Evolutionary conservation across 2,329 filamentous ascomycete species (phyloP).

Genomic region (Aspergillus neotritici): DNA sequence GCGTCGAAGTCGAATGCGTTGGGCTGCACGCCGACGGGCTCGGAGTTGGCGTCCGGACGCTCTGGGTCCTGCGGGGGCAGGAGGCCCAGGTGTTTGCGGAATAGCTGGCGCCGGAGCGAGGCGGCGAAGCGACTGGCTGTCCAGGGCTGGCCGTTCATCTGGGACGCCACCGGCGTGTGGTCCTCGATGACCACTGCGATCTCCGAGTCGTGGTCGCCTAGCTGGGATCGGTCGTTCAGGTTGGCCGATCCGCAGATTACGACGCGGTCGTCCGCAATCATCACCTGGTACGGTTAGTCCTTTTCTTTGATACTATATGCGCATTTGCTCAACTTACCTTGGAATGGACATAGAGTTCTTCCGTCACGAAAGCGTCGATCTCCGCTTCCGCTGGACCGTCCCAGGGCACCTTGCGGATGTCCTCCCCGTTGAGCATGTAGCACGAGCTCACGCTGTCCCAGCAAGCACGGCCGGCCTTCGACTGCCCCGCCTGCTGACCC

Average conservation of each 20-base stretch:
- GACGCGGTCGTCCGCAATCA: conserved; percentile 80
- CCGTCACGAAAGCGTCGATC: conserved; percentile 58
- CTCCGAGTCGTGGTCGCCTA: conserved; percentile 86
- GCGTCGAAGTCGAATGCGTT: conserved; percentile 52
- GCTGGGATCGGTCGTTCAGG: conserved; percentile 82
- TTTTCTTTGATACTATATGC: too few relatives aligned
- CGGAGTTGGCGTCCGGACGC: conserved; percentile 51
- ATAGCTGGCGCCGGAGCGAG: conserved; percentile 73
- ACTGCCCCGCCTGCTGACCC: conserved; percentile 50
- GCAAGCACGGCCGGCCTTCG: conserved; percentile 45
- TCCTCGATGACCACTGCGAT: conserved; percentile 88
- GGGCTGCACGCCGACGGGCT: conserved; percentile 49
- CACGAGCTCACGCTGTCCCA: conserved; percentile 74
- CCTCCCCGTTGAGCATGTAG: conserved; percentile 74
- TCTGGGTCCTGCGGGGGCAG: conserved; percentile 67
- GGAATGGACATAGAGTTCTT: conserved; percentile 58
- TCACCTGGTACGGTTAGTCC: conserved; percentile 36
- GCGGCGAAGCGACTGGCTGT: conserved; percentile 76
- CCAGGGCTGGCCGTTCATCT: conserved; percentile 73
- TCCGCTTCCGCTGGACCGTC: conserved; percentile 50
- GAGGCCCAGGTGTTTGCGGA: conserved; percentile 85
- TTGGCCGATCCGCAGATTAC: conserved; percentile 85
- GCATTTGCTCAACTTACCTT: conserved; percentile 35
- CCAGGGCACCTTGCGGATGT: conserved; percentile 62
- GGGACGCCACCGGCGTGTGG: conserved; percentile 61